Conservation (phyloP, 345 rosid genomes). For the Euphorbia tirucalli region DNA sequence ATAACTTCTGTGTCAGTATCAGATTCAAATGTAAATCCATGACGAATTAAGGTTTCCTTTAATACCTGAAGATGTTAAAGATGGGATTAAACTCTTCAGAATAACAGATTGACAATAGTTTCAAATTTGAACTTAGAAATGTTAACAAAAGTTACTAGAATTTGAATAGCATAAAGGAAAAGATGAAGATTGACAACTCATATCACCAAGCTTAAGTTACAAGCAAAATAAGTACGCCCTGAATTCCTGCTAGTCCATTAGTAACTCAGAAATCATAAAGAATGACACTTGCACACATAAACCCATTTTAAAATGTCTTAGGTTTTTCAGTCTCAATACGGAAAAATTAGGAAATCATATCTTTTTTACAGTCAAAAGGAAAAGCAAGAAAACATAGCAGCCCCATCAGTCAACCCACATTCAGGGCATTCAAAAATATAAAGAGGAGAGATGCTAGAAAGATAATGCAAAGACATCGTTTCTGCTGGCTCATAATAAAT, state of each 20-base stretch:
- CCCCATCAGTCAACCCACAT: not conserved
- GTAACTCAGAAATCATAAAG: not conserved
- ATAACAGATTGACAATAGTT: slow-evolving; percentile 1
- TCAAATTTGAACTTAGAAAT: not conserved
- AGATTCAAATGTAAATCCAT: slow-evolving; percentile 87
- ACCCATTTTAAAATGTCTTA: not conserved
- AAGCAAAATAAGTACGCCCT: not conserved
- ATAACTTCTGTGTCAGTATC: slow-evolving; percentile 97
- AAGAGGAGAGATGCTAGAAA: not conserved
- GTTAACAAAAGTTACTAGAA: not conserved
- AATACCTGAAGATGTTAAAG: slow-evolving; percentile 52
- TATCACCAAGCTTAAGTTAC: not conserved
- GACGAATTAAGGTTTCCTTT: slow-evolving; percentile 68
- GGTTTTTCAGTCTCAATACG: not conserved
- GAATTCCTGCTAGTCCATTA: not conserved
- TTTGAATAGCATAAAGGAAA: not conserved
- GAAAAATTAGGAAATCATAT: not conserved
- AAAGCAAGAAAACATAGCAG: not conserved
- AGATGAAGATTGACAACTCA: not conserved
- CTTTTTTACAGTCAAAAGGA: not conserved
- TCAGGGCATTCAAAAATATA: not conserved
- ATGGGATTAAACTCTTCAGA: not conserved
- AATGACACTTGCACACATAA: not conserved
- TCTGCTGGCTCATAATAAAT: not conserved
- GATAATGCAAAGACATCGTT: not conserved